Percentiles rank a stretch among this genome's conserved stretches.
These are phyloP conservation scores for Solanum gandarillasii DNA, from an alignment of 257 asterid genomes.

Conservation along the genomic window DNA sequence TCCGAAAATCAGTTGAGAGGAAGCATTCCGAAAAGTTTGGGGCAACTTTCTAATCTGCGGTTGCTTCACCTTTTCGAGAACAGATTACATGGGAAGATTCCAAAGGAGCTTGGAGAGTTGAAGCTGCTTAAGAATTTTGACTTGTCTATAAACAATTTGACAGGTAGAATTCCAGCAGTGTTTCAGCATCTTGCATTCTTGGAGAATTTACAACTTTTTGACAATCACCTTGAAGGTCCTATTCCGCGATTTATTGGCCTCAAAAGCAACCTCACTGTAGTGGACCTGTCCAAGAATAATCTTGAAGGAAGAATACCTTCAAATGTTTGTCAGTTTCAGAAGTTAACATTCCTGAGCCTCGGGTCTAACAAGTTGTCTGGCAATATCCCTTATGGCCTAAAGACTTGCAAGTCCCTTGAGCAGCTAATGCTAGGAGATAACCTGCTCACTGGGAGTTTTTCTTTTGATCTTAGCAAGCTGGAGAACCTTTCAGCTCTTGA, in stretches of 20 bases:
- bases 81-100: constrained; percentile 49
- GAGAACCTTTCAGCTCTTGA: constrained; percentile 75
- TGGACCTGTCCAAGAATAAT: constrained; percentile 64
- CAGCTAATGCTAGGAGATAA: constrained; percentile 79
- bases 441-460: constrained; percentile 66
- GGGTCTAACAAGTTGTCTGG: constrained; percentile 67
- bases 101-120: constrained; percentile 46
- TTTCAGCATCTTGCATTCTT: constrained; percentile 50
- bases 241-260: constrained; percentile 66
- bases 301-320: constrained; percentile 66
- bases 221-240: constrained; percentile 50
- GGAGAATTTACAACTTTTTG: constrained; percentile 60
- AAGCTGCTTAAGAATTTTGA: constrained; percentile 41
- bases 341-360: constrained; percentile 51
- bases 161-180: constrained; percentile 59
- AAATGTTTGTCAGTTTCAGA: constrained; percentile 43
- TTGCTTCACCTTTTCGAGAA: constrained; percentile 76
- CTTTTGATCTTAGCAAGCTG: constrained; percentile 51
- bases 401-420: constrained; percentile 66
- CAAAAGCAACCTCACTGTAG: constrained; percentile 44
- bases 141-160: constrained; percentile 62
- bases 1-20: constrained; percentile 68
- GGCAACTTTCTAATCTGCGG: constrained; percentile 31
- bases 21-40: constrained; percentile 40
- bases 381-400: constrained; percentile 63